Conservation (phyloP, 148 eudicot genomes). For the Rhododendron kiyosumense region DNA sequence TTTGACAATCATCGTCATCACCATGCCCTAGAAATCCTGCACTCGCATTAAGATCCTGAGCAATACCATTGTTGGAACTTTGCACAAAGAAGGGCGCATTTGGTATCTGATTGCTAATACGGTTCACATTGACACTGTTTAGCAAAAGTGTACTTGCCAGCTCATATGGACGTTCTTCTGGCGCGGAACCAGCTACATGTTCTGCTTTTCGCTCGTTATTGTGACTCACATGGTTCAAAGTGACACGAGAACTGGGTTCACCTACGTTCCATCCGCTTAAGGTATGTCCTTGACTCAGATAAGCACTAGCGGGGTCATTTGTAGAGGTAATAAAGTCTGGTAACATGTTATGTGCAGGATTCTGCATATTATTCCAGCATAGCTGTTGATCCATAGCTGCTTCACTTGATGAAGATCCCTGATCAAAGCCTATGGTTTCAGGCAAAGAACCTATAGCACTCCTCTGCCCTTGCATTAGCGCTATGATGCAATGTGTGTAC, state of each 20-base stretch:
- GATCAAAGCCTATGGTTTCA: conserved; percentile 65
- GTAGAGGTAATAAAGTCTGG: conserved; percentile 38
- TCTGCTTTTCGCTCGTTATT: conserved; percentile 26
- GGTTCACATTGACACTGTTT: conserved; percentile 35
- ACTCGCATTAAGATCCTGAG: conserved; percentile 40
- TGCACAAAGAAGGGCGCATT: conserved; percentile 24
- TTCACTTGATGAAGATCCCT: conserved; percentile 56
- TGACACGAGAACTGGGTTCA: conserved; percentile 34
- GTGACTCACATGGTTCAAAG: conserved; percentile 8
- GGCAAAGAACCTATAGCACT: conserved; percentile 73
- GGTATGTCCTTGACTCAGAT: conserved; percentile 22
- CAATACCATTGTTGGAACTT: conserved; percentile 26
- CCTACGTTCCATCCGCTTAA: conserved; percentile 36
- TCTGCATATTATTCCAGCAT: conserved; percentile 58
- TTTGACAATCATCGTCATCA: conserved; percentile 31
- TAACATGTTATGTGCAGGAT: conserved; percentile 41
- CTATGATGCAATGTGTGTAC: conserved; percentile 7
- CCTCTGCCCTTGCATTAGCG: conserved; percentile 88
- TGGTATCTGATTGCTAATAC: conserved; percentile 22
- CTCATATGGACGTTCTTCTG: conserved; percentile 35
- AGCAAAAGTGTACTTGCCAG: conserved; percentile 28
- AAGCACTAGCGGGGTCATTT: conserved; percentile 28
- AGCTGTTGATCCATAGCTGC: conserved; percentile 56
- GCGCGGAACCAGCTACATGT: conserved; percentile 18
- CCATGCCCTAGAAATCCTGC: conserved; percentile 27